A percentile compares a stretch with the other conserved stretches of the same genome.
Evolutionary conservation across 306 rosid species (phyloP).

Genomic region (Fagus crenata): DNA sequence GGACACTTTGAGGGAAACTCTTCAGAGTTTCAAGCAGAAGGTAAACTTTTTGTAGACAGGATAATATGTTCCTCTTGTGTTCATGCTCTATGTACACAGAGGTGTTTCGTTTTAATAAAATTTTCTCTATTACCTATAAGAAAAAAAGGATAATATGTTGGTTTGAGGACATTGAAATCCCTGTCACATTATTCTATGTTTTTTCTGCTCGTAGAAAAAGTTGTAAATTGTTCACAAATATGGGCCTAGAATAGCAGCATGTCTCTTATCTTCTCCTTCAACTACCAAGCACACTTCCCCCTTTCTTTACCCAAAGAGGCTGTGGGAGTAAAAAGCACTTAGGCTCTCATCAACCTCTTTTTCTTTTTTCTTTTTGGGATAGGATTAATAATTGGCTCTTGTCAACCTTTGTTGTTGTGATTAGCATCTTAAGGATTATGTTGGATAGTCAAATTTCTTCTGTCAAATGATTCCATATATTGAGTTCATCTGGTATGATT

Average conservation of each 20-base stretch:
- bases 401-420: neutral
- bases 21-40: conserved; percentile 44
- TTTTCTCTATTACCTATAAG: too few relatives aligned
- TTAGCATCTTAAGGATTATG: neutral
- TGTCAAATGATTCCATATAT: neutral
- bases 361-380: too few relatives aligned
- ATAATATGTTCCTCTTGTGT: too few relatives aligned
- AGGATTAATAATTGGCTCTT: neutral
- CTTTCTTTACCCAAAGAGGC: neutral
- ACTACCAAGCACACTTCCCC: neutral
- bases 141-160: neutral
- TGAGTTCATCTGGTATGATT: neutral
- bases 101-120: too few relatives aligned
- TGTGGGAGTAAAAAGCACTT: neutral
- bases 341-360: neutral
- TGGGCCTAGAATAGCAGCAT: neutral
- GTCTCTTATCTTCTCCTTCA: neutral
- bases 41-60: conserved; percentile 24
- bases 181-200: conserved; percentile 5
- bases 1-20: conserved; percentile 43
- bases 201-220: conserved; percentile 10
- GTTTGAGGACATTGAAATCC: neutral
- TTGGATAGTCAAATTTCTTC: neutral
- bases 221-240: neutral
- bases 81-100: too few relatives aligned